A percentile compares a stretch with the other conserved stretches of the same genome.
phyloP scores from a whole-genome alignment of 345 rosid species.

The Eucalyptus urophylla region DNA sequence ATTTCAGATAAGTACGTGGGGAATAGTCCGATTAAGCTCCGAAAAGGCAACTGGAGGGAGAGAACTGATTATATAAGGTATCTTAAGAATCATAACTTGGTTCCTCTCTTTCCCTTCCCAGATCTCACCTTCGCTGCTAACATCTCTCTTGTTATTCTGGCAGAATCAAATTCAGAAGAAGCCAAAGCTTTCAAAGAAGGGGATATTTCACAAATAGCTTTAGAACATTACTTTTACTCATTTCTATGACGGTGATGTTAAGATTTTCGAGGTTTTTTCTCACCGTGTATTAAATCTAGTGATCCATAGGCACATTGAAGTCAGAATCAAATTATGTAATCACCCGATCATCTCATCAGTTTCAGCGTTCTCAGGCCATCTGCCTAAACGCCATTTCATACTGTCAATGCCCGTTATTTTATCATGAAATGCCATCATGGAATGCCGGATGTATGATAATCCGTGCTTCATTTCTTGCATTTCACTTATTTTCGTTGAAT shows the following conservation, averaged over 20 bases:
- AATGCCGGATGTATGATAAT: too few species aligned
- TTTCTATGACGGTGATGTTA: not conserved
- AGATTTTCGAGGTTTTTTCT: not conserved
- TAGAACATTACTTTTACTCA: not conserved
- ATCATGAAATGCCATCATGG: not conserved
- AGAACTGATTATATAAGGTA: slow-evolving; percentile 72
- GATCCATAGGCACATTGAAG: not conserved
- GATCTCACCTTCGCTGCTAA: not conserved
- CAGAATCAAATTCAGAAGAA: slow-evolving; percentile 68
- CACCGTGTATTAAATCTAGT: not conserved
- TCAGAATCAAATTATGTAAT: not conserved
- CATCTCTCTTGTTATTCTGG: not conserved
- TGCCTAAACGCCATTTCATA: not conserved
- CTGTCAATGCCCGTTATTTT: not conserved
- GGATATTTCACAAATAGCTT: slow-evolving; percentile 61
- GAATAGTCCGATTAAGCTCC: slow-evolving; percentile 81
- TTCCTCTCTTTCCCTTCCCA: not conserved
- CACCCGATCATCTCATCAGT: not conserved
- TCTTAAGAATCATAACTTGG: not conserved
- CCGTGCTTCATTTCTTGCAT: not conserved
- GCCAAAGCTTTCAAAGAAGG: slow-evolving; percentile 55
- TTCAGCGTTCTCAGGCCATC: not conserved
- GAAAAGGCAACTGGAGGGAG: slow-evolving; percentile 96
- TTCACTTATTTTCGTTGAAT: not conserved
- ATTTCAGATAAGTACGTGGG: slow-evolving; percentile 88